Base-by-base conservation (phyloP, 495 filamentous ascomycete species). In the Hyaloscypha finlandica region DNA sequence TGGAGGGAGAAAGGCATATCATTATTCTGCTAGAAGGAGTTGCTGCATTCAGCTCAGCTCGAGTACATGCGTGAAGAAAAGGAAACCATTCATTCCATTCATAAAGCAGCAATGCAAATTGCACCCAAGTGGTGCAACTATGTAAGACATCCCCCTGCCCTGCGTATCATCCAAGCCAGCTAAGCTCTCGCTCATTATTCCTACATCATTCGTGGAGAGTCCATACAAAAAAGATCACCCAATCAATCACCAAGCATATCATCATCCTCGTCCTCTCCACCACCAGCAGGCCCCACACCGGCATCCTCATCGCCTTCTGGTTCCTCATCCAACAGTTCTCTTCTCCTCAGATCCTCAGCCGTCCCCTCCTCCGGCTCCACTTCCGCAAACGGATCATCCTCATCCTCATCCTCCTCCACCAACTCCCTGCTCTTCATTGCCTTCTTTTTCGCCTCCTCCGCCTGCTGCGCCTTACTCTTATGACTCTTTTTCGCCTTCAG, bases 241-340 rank as follows among this genome's bases (percentile, higher is more conserved):
- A 30, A 12, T 61, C 48, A 92, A 77, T 92, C 90, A 35, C 90
- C 89, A 79, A 92, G 85, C 16, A 92, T 79, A 68, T 89, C 83
- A 72, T 87, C 88, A 64, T 61, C 59, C 8, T 90, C 88, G 63
- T 87, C 87, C 32, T 84, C 82, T 61, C 86, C 85, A 70, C 79
- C 80, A 33, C 78, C 76, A 25, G 73, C 70, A 30, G 67, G 71
- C 42, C 76, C 73, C 19, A 77, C 76, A 32, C 74, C 70, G 16
- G 65, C 72, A 48, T 77, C 71, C 25, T 75, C 73, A 68, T 78
- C 79, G 33, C 76, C 76, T 22, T 67, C 74, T 30, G 81, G 79
- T 32, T 84, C 84, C 0, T 79, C 81, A 66, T 86, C 84, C 25
- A 88, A 69, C 31, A 91, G 78, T 51, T 83, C 89, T 16, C 88